These are phyloP conservation scores for Phytophthora constricta DNA, from an alignment of 352 stramenopile genomes.

Conservation along the genomic window DNA sequence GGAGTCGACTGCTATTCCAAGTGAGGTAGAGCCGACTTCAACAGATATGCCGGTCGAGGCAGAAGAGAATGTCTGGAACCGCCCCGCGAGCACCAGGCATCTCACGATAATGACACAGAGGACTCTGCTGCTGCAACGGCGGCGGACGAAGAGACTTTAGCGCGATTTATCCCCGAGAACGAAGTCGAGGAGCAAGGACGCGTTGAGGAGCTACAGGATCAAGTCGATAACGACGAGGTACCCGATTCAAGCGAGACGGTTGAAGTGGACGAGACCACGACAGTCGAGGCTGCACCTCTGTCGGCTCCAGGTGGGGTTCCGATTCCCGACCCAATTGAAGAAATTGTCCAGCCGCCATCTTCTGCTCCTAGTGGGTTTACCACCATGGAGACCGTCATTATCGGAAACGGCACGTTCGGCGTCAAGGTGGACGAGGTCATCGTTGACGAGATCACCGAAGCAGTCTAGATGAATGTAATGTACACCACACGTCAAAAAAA, in stretches of 20 bases:
- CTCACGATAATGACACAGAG: conserved; percentile 13
- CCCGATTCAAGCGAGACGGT: not conserved
- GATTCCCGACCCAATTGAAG: not conserved
- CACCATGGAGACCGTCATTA: conserved; percentile 46
- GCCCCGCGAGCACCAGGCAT: not conserved
- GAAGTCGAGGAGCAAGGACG: conserved; percentile 24
- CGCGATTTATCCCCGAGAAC: conserved; percentile 19
- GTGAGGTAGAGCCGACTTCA: not conserved
- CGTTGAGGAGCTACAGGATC: no score
- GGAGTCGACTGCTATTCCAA: conserved; percentile 3
- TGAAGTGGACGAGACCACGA: not conserved
- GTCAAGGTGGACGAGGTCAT: conserved; percentile 62
- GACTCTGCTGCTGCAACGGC: not conserved
- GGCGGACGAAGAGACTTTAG: conserved; percentile 22
- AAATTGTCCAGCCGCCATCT: conserved; percentile 1
- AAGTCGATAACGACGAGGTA: no score
- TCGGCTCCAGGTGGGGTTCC: not conserved
- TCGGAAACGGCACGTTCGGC: conserved; percentile 43
- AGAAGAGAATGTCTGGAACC: conserved; percentile 8
- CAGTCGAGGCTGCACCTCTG: not conserved
- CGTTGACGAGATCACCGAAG: conserved; percentile 65
- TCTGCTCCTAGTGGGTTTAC: conserved; percentile 13
- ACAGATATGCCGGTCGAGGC: not conserved
- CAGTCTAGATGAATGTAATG: conserved; percentile 44
- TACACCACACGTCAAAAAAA: conserved; percentile 18